phyloP scores from a whole-genome alignment of 2,329 filamentous ascomycete genomes.

The Pezicula rhizophila region DNA sequence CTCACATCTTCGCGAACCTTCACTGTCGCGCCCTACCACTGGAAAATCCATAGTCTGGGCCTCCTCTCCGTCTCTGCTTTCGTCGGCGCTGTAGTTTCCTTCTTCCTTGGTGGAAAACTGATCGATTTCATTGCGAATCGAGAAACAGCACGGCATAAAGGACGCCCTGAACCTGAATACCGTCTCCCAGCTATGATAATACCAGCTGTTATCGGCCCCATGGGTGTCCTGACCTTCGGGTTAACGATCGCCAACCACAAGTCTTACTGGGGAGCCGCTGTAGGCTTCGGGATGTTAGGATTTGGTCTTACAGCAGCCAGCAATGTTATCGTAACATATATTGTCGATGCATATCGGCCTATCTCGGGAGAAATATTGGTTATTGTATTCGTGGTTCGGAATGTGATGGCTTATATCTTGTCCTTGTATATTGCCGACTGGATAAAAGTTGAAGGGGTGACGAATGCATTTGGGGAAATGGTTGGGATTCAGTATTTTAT shows the following conservation, averaged over 20 bases:
- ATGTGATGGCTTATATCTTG: slow-evolving; percentile 24
- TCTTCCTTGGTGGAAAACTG: slow-evolving; percentile 20
- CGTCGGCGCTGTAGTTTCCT: slow-evolving; percentile 8
- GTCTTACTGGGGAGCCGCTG: slow-evolving; percentile 5
- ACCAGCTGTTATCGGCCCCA: slow-evolving; percentile 20
- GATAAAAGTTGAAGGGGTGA: slow-evolving; percentile 17
- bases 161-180: slow-evolving; percentile 17
- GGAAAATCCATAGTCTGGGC: slow-evolving; percentile 6
- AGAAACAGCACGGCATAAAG: slow-evolving; percentile 8
- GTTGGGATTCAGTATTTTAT: slow-evolving; percentile 11
- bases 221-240: slow-evolving; percentile 25
- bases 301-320: slow-evolving; percentile 26
- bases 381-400: slow-evolving; percentile 27
- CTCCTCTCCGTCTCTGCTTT: slow-evolving; percentile 9
- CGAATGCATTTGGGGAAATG: slow-evolving; percentile 24
- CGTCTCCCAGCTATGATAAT: slow-evolving; percentile 23
- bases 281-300: slow-evolving; percentile 26
- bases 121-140: slow-evolving; percentile 24
- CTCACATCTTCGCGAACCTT: slow-evolving; percentile 9
- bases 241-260: slow-evolving; percentile 16
- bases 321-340: slow-evolving; percentile 26
- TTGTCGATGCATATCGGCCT: slow-evolving; percentile 23
- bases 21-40: slow-evolving; percentile 7
- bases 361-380: slow-evolving; percentile 25
- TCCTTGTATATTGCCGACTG: slow-evolving; percentile 23